A percentile compares a stretch with the other conserved stretches of the same genome.
Evolutionary conservation across 208 protist genomes (phyloP).

Genomic region (Zelonia costaricensis): DNA sequence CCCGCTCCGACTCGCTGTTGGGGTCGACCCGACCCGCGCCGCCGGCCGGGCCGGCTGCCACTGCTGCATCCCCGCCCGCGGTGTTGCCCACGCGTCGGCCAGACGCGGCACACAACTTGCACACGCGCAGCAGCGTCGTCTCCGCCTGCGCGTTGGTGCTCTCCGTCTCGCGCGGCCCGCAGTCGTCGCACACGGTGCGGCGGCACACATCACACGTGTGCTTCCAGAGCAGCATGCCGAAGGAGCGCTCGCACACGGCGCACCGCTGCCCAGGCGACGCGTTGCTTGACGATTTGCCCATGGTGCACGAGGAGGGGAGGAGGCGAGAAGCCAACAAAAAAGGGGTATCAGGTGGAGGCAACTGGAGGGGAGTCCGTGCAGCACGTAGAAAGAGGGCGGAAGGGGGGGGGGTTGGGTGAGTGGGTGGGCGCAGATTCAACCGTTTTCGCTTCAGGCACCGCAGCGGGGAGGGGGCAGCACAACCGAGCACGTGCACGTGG

Average conservation of each 20-base stretch:
- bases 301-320: background rate
- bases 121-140: conserved; percentile 25
- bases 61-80: background rate
- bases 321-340: background rate
- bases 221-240: conserved; percentile 53
- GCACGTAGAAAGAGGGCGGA: too few relatives aligned
- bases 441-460: too few relatives aligned
- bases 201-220: conserved; percentile 55
- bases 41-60: background rate
- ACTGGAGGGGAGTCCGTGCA: too few relatives aligned
- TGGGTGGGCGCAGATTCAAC: too few relatives aligned
- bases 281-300: conserved; percentile 1
- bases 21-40: conserved; percentile 14
- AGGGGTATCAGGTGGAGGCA: too few relatives aligned
- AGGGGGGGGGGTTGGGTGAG: too few relatives aligned
- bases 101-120: conserved; percentile 8
- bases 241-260: conserved; percentile 42
- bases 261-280: conserved; percentile 27
- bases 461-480: too few relatives aligned
- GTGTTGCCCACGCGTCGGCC: conserved; percentile 16
- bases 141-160: conserved; percentile 6
- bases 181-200: conserved; percentile 65
- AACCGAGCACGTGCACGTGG: too few relatives aligned
- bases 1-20: conserved; percentile 42
- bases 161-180: conserved; percentile 35